Conservation (phyloP, 805 yeast species). For the Metahyphopichia silvanorum region DNA sequence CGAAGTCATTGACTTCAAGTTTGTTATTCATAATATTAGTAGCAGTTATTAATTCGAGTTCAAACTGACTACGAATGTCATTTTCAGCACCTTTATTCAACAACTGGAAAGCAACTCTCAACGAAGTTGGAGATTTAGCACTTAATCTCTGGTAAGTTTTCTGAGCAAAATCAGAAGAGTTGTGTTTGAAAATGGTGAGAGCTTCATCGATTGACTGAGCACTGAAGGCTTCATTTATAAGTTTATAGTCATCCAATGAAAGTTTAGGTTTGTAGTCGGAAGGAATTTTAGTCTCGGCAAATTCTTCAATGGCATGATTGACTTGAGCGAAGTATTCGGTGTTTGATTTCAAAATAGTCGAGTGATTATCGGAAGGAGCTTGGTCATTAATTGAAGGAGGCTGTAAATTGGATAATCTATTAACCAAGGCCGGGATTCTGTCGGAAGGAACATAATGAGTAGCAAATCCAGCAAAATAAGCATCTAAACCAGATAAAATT, state of each 20-base stretch:
- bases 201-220: conserved; percentile 52
- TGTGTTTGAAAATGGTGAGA: conserved; percentile 47
- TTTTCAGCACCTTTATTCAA: conserved; percentile 58
- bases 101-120: conserved; percentile 68
- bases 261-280: conserved; percentile 57
- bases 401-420: conserved; percentile 62
- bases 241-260: conserved; percentile 50
- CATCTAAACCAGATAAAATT: conserved; percentile 71
- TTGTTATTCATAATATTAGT: conserved; percentile 61
- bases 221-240: conserved; percentile 70
- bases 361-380: conserved; percentile 15
- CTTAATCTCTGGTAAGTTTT: conserved; percentile 53
- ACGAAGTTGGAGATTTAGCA: conserved; percentile 73
- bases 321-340: conserved; percentile 54
- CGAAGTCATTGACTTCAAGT: conserved; percentile 55
- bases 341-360: conserved; percentile 17
- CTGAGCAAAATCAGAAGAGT: conserved; percentile 65
- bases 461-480: conserved; percentile 80
- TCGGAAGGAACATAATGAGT: conserved; percentile 82
- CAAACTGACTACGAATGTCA: conserved; percentile 63
- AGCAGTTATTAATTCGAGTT: conserved; percentile 73
- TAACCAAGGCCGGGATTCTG: conserved; percentile 57
- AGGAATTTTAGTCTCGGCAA: conserved; percentile 61
- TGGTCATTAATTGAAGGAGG: conserved; percentile 33
- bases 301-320: conserved; percentile 76